These are phyloP conservation scores for Kodamaea jinghongensis DNA, from an alignment of 805 yeast genomes.

Conservation along the genomic window DNA sequence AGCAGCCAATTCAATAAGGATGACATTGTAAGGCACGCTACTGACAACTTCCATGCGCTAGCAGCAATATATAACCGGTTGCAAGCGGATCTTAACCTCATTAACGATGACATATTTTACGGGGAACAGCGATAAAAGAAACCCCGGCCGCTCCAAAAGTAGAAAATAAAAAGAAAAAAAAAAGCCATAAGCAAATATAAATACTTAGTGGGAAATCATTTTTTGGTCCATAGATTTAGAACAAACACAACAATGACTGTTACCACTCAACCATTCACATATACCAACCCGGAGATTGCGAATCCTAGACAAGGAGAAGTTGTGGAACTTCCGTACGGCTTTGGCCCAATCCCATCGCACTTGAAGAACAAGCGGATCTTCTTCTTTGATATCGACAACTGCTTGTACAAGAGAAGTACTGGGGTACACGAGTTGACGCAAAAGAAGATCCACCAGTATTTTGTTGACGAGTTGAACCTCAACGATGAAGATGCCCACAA, in stretches of 20 bases:
- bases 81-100: conserved; percentile 19
- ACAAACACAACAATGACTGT: conserved; percentile 11
- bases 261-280: conserved; percentile 12
- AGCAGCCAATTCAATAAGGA: conserved; percentile 14
- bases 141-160: too few species aligned
- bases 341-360: conserved; percentile 32
- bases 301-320: conserved; percentile 11
- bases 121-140: not conserved
- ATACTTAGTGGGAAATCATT: too few species aligned
- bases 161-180: too few species aligned
- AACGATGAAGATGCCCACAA: conserved; percentile 69
- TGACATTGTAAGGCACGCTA: conserved; percentile 19
- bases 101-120: conserved; percentile 25
- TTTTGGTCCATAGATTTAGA: too few species aligned
- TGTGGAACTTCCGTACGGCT: conserved; percentile 30
- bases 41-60: conserved; percentile 24
- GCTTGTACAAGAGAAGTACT: conserved; percentile 73
- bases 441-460: conserved; percentile 75
- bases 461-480: conserved; percentile 60
- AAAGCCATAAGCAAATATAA: not conserved
- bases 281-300: conserved; percentile 26
- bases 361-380: conserved; percentile 41
- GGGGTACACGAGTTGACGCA: conserved; percentile 87
- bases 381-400: conserved; percentile 92
- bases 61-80: conserved; percentile 19